Base-by-base conservation (phyloP, 1,139 yeast genomes). In the Diutina sp. region DNA sequence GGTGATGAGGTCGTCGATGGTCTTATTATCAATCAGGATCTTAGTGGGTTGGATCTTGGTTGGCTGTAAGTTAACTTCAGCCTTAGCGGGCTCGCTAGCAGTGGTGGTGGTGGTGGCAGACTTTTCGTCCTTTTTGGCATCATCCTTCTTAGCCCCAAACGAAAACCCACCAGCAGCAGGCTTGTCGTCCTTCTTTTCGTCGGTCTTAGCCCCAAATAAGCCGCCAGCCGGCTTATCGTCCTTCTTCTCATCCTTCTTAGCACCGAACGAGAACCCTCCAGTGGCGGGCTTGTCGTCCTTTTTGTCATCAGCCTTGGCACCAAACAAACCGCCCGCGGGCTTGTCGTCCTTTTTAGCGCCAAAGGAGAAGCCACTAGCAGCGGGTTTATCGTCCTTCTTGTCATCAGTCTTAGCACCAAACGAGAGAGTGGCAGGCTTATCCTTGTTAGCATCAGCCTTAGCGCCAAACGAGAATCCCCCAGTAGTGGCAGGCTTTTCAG, bases 1-100 rank as follows among this genome's bases (percentile, higher is more conserved):
- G 41, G 90, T 82, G 56, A 95, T 87, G 61, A 93, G 79, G 67
- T 93, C 99, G 65, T 93, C 99, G 67, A 95, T 76, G 1, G 97
- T 90, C 67, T 90, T 90, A 71, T 93, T 93, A 64, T 88, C 90
- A 55, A 95, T 78, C 9, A 96, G 86, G 3, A 90, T 82, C 32
- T 90, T 87, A 56, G 82, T 77, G 16, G 90, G 85, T 61, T 82
- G 83, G 29, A 84, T 59, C 48, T 58, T 58, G 21, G 63, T 60
- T 28, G 63, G 63, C 46, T 77, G 55, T 74, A 77, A 48, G 79
- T 76, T 30, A 76, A 16, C 46, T 6, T 50, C 53, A n/a, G 41
- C 32, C 44, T 50, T 50, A 28, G 41, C 28, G 30, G 48, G 9
- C 6, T 12, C 53, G 28, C 25, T n/a, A 14, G 35, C 6, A 7